Base-by-base conservation (phyloP, 257 asterid species). In the Rhazya stricta region DNA sequence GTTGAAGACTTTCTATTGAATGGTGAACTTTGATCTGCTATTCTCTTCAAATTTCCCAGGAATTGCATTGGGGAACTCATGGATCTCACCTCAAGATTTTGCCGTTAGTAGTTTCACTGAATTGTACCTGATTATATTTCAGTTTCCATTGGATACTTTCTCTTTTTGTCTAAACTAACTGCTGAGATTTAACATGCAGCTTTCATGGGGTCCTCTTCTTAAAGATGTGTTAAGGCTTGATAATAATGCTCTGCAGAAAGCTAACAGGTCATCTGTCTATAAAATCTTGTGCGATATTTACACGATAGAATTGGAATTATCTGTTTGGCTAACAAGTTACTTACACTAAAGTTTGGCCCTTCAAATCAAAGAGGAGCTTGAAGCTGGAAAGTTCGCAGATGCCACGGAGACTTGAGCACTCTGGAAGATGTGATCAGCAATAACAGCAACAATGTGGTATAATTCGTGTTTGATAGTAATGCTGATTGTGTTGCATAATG, bases 1-100 rank as follows among this genome's bases (percentile, higher is more conserved):
- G n/a, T n/a, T n/a, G n/a, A n/a, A n/a, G n/a, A n/a, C n/a, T n/a
- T n/a, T n/a, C n/a, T n/a, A n/a, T n/a, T n/a, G n/a, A n/a, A n/a
- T n/a, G n/a, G n/a, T n/a, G n/a, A n/a, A n/a, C n/a, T n/a, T n/a
- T n/a, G n/a, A n/a, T n/a, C n/a, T n/a, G n/a, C n/a, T n/a, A n/a
- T n/a, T n/a, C 7, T 19, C 25, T 34, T 19, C 6, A 62, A 42
- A 61, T 12, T 36, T 45, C 53, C 51, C 68, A 95, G 98, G 99
- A 79, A 85, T 95, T 81, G 96, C 91, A 67, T 81, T 95, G 81
- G 99, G 99, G 53, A 91, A 89, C 78, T 85, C 93, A 25, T 95
- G 98, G 99, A 95, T 92, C 65, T 95, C 99, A 72, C 98, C 99
- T 9, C 97, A 89, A 81, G 98, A 95, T 87, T 95, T 85, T 86